Evolutionary conservation across 805 yeast genomes (phyloP).

Genomic region (Cyberlindnera lachancei): DNA sequence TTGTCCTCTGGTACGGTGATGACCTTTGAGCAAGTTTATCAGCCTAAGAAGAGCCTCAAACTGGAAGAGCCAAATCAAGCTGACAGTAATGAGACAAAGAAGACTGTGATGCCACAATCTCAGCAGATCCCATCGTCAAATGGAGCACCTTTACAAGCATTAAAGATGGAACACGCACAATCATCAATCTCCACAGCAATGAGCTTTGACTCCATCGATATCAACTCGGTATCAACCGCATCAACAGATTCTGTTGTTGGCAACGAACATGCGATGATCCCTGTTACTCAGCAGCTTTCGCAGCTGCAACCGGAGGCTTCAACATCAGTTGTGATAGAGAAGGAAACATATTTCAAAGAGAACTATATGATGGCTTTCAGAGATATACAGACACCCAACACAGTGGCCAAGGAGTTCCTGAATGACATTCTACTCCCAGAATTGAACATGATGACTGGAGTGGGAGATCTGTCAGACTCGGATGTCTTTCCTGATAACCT

Average conservation of each 20-base stretch:
- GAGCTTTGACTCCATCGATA: neutral
- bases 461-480: constrained; percentile 1
- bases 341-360: neutral
- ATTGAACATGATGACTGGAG: neutral
- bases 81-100: neutral
- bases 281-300: neutral
- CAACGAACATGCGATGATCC: no score
- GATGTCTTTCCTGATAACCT: constrained; percentile 7
- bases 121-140: neutral
- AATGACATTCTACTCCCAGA: constrained; percentile 12
- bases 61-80: neutral
- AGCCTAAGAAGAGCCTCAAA: constrained; percentile 2
- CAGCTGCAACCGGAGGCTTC: neutral
- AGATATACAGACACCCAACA: constrained; percentile 11
- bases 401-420: constrained; percentile 12
- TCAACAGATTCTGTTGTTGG: no score
- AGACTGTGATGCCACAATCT: neutral
- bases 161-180: neutral
- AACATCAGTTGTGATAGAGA: neutral
- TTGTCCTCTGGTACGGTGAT: constrained; percentile 14
- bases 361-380: constrained; percentile 8
- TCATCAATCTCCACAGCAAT: neutral
- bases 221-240: neutral
- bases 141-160: neutral
- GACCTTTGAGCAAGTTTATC: constrained; percentile 13